phyloP scores from a whole-genome alignment of 139 green algal species.

The Chlorella sp. region DNA sequence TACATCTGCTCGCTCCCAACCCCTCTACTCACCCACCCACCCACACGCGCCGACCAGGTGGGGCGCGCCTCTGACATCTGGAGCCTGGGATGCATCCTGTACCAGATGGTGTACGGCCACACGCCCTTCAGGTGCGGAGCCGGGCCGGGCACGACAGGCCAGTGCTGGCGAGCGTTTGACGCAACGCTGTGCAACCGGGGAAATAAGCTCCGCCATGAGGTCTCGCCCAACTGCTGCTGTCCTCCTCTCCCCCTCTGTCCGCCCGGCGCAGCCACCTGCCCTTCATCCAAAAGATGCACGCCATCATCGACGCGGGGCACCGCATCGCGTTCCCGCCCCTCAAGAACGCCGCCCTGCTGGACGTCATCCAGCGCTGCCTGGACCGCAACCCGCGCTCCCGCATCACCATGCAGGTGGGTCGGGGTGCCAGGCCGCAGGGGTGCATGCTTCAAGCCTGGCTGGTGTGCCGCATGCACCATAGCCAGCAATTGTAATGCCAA shows the following conservation, averaged over 20 bases:
- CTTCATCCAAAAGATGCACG: constrained; percentile 97
- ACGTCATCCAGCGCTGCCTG: constrained; percentile 88
- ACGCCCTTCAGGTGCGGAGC: constrained; percentile 72
- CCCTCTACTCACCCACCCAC: neutral
- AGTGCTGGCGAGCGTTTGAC: no score
- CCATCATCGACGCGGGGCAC: constrained; percentile 85
- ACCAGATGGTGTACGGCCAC: constrained; percentile 95
- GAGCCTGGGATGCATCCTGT: constrained; percentile 97
- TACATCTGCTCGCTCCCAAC: no score
- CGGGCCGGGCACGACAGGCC: no score
- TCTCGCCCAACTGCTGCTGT: neutral
- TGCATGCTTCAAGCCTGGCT: no score
- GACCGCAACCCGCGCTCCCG: constrained; percentile 83
- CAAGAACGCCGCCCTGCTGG: constrained; percentile 69
- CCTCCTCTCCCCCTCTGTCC: neutral
- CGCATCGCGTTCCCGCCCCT: constrained; percentile 73
- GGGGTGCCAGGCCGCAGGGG: no score
- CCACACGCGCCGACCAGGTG: constrained; percentile 39
- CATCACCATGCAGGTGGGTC: constrained; percentile 82
- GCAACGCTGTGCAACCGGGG: no score
- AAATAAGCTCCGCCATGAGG: no score
- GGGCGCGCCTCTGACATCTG: constrained; percentile 94
- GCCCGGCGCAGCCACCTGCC: constrained; percentile 65
- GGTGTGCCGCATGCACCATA: no score
- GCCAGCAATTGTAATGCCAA: no score